Evolutionary conservation across 2,329 filamentous ascomycete genomes (phyloP), one percentile per base, ranked within the genome.

Genomic region (Fusarium clavum): DNA sequence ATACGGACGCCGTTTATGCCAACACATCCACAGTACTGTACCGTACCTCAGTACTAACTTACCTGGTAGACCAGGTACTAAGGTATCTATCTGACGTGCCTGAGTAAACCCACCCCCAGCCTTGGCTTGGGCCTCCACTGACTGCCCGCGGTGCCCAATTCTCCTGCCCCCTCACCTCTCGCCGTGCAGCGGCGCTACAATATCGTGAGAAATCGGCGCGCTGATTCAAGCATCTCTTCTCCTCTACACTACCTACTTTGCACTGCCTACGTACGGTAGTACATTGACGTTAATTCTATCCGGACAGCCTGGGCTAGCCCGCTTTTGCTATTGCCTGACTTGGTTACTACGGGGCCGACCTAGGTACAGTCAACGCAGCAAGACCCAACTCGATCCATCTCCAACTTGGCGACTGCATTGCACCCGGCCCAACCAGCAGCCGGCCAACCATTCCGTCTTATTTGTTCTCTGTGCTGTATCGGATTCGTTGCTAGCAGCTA

Each of bases 51-150:
- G 24, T 24, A 18, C 25, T 47, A 13, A 14, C 18, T n/a, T 38
- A 38, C 34, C 34, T 38, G 34, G 34, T n/a, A 38, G 34, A n/a
- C 34, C 16, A 18, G 32, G 34, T 38, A 38, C 34, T 38, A n/a
- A 38, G 18, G 41, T 47, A 43, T 27, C 25, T 24, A 32, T 14
- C 46, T 52, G 24, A 52, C 61, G 34, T 25, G 47, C 41, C 38
- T 54, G 52, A 44, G 24, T 29, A 45, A 41, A 27, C 55, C 61
- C 63, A 70, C 62, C 67, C 67, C 71, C 70, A 40, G 72, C 62
- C 67, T 74, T 74, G 70, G 70, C 60, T 74, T 73, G 70, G 72
- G 72, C 72, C 72, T 74, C 72, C 72, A 74, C 70, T 71, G 57
- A 57, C 72, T 73, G 68, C 67, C 72, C 73, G 61, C 70, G 49